Base-by-base conservation (phyloP, 2,329 filamentous ascomycete genomes). In the Ceratocystis colombiana region DNA sequence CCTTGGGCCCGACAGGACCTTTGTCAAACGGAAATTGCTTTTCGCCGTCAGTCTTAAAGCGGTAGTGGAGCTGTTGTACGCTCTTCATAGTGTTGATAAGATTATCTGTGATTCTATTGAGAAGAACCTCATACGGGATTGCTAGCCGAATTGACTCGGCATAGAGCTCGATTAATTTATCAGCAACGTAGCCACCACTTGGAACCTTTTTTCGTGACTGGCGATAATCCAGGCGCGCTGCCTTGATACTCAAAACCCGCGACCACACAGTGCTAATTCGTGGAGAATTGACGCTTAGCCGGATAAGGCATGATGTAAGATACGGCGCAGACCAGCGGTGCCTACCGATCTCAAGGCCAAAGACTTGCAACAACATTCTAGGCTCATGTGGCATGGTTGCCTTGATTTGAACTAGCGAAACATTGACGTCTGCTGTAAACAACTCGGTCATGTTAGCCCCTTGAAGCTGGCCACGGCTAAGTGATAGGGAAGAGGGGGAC, bases 31-130 rank as follows among this genome's bases (percentile, higher is more conserved):
- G 87, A 73, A 96, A 96, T 20, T 64, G 44, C 69, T 96, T 90
- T 70, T 93, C 89, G 0, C 87, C 90, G 33, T 37, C 30, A 0
- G 89, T 88, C 73, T 84, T 85, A 78, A 97, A 96, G 10, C 93
- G 87, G 75, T 97, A 90, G 69, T 95, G 89, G n/a, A 99, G 81
- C 72, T 99, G 94, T 73, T 93, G 83, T 17, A 88, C 84, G 1
- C 92, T 88, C 75, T 99, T 99, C 70, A 89, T 77, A 0, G 89
- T 86, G 71, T 96, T 99, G 71, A 89, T 84, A 64, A 95, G 79
- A 72, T 97, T 99, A 76, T 99, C 94, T n/a, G 93, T 88, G 68
- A 99, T 88, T 68, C 87, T 88, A 75, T 94, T 88, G 72, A 97
- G 82, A 28, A 95, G 85, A 71, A 99, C 83, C 71, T 96, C 91